phyloP scores from a whole-genome alignment of 2,329 filamentous ascomycete genomes.

The Penicillium sp. region DNA sequence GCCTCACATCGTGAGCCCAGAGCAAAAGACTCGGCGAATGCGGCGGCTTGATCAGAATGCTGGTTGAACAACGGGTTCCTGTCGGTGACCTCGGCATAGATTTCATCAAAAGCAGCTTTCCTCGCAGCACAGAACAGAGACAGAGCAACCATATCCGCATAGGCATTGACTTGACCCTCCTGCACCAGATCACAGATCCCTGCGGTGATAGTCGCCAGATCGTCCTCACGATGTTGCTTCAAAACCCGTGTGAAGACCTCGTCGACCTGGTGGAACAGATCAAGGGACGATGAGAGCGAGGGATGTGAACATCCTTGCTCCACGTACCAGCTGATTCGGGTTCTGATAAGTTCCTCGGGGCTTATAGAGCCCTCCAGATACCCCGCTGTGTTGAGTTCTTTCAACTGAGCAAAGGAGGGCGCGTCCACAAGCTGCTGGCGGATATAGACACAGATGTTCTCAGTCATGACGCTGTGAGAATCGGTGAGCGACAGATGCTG shows the following conservation, averaged over 20 bases:
- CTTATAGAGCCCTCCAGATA: slow-evolving; percentile 47
- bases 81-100: slow-evolving; percentile 65
- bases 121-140: slow-evolving; percentile 61
- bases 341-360: slow-evolving; percentile 38
- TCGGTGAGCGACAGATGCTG: slow-evolving; percentile 40
- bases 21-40: slow-evolving; percentile 65
- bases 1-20: slow-evolving; percentile 64
- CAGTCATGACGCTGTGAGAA: slow-evolving; percentile 30
- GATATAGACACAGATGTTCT: slow-evolving; percentile 36
- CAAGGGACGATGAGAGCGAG: slow-evolving; percentile 34
- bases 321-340: slow-evolving; percentile 47
- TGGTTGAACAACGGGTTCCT: slow-evolving; percentile 63
- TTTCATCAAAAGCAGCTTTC: slow-evolving; percentile 61
- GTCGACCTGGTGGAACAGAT: slow-evolving; percentile 44
- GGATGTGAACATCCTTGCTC: slow-evolving; percentile 43
- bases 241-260: slow-evolving; percentile 31
- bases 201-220: slow-evolving; percentile 42
- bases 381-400: slow-evolving; percentile 40
- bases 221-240: slow-evolving; percentile 31
- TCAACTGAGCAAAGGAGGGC: slow-evolving; percentile 44
- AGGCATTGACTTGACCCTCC: slow-evolving; percentile 44
- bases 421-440: slow-evolving; percentile 40
- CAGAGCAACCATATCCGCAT: slow-evolving; percentile 58
- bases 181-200: slow-evolving; percentile 39
- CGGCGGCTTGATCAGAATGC: slow-evolving; percentile 64